These are phyloP conservation scores for Skeletonema tropicum DNA, from an alignment of 108 stramenopile species.

Conservation along the genomic window DNA sequence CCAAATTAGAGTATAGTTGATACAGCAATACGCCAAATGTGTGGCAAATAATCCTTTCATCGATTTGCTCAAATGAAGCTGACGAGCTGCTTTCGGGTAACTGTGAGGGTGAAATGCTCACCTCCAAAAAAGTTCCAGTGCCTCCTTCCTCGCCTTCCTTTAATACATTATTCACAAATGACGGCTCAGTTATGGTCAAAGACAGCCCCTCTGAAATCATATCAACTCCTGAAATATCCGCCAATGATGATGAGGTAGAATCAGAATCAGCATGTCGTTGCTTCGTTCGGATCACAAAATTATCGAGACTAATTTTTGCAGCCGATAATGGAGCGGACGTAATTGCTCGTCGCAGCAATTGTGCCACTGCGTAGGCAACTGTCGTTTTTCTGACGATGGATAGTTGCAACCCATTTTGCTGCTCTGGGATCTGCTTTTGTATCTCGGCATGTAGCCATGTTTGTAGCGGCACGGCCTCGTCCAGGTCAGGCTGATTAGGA, in stretches of 20 bases:
- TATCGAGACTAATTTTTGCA: slow-evolving; percentile 14
- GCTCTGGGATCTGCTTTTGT: not conserved
- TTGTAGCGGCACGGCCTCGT: not conserved
- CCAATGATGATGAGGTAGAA: not conserved
- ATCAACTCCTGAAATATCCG: slow-evolving; percentile 29
- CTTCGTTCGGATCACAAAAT: slow-evolving; percentile 15
- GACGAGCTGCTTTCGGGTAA: not conserved
- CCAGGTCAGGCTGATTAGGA: not conserved
- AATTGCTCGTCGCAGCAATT: slow-evolving; percentile 18
- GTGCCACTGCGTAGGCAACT: slow-evolving; percentile 35
- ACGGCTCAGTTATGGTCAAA: slow-evolving; percentile 18
- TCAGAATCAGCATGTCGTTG: not conserved
- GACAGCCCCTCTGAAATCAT: slow-evolving; percentile 33
- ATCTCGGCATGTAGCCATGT: not conserved
- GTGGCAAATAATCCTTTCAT: slow-evolving; percentile 16
- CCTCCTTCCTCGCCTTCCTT: slow-evolving; percentile 7
- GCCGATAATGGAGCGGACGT: not conserved
- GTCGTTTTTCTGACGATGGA: slow-evolving; percentile 25
- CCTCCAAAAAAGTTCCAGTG: slow-evolving; percentile 11
- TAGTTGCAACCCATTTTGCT: not conserved
- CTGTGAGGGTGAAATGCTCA: slow-evolving; percentile 11
- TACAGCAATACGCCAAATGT: slow-evolving; percentile 22
- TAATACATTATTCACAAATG: slow-evolving; percentile 1
- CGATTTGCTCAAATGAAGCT: slow-evolving; percentile 7
- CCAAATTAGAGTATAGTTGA: slow-evolving; percentile 24